Conservation (phyloP, 2,329 filamentous ascomycete species). For the Hymenoscyphus salicellus region DNA sequence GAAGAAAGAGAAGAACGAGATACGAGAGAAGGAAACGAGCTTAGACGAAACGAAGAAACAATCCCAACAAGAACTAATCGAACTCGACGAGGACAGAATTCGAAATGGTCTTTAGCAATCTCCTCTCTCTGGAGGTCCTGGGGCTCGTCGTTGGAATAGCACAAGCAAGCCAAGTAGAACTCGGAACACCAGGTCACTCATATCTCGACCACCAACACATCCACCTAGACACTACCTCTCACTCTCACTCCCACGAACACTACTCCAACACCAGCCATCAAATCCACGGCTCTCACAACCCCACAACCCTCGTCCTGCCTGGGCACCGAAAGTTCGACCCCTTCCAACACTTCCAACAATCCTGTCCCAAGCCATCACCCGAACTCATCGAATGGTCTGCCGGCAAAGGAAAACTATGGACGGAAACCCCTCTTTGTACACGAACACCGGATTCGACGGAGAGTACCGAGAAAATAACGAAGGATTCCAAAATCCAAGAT, state of each 20-base stretch:
- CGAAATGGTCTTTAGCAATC: neutral
- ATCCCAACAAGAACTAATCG: no score
- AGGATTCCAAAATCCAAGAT: neutral
- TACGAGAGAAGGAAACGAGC: no score
- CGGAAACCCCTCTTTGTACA: constrained; percentile 8
- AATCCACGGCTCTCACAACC: neutral
- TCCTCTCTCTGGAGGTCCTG: neutral
- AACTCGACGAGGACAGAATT: no score
- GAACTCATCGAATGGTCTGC: constrained; percentile 8
- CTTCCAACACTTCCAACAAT: neutral
- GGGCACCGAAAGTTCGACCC: neutral
- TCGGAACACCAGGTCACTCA: neutral
- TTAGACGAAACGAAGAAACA: no score
- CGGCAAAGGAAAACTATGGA: constrained; percentile 6
- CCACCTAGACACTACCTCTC: neutral
- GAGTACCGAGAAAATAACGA: neutral
- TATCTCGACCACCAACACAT: neutral
- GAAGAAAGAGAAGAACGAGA: no score
- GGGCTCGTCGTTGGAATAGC: neutral
- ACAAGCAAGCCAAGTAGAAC: neutral
- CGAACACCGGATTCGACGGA: neutral
- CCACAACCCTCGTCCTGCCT: neutral
- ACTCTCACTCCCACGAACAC: neutral
- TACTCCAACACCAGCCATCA: neutral
- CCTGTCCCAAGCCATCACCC: neutral